These are phyloP conservation scores for Sabuloglossum arenarium DNA, from an alignment of 495 filamentous ascomycete genomes.

Conservation along the genomic window DNA sequence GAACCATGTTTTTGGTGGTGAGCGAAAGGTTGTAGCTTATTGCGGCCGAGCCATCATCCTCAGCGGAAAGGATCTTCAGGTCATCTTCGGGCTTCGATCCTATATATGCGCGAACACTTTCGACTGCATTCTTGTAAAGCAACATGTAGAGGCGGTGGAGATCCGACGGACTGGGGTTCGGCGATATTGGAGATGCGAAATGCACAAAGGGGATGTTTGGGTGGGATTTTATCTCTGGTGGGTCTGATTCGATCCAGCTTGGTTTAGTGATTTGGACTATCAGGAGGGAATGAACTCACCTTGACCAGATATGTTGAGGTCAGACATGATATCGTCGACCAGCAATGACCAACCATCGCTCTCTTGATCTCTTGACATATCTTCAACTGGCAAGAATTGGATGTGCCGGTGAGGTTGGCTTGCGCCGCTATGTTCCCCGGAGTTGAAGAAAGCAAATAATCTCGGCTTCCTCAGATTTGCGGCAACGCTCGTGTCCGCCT, in stretches of 20 bases:
- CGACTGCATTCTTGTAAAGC: conserved; percentile 33
- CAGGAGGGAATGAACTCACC: background rate
- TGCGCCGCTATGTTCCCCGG: conserved; percentile 53
- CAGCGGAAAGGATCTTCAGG: conserved; percentile 21
- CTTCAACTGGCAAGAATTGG: conserved; percentile 51
- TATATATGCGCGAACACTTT: conserved; percentile 11
- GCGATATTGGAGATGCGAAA: conserved; percentile 25
- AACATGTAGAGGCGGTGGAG: conserved; percentile 26
- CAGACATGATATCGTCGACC: conserved; percentile 20
- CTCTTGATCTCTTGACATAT: conserved; percentile 34
- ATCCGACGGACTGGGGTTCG: conserved; percentile 18
- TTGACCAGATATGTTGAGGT: background rate
- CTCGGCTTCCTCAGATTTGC: conserved; percentile 8
- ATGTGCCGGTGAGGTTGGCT: conserved; percentile 64
- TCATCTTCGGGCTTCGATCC: conserved; percentile 3
- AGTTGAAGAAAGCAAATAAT: conserved; percentile 72
- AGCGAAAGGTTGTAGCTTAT: conserved; percentile 70
- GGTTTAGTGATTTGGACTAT: background rate
- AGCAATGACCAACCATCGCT: conserved; percentile 28
- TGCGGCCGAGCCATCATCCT: conserved; percentile 3
- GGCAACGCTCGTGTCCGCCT: conserved; percentile 7
- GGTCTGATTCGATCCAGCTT: background rate
- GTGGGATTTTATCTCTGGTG: background rate
- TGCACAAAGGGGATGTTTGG: conserved; percentile 27
- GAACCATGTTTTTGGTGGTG: conserved; percentile 43